A percentile compares a stretch with the other conserved stretches of the same genome.
Evolutionary conservation across 2,329 filamentous ascomycete genomes (phyloP).

Genomic region (Diaporthe ilicicola): DNA sequence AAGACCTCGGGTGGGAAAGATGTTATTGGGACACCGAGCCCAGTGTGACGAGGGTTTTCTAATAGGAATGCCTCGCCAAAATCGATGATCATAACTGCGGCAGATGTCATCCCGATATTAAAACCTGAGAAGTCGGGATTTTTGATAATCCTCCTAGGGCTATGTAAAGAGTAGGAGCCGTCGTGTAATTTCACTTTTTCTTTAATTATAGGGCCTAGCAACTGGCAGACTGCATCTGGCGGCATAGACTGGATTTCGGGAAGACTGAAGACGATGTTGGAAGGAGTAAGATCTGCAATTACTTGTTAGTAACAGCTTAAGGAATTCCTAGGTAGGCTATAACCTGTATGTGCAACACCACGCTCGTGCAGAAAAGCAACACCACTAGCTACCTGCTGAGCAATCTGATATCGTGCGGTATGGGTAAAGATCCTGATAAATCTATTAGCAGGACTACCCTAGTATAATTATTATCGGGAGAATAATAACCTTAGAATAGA

Average conservation of each 20-base stretch:
- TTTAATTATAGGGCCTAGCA: not conserved
- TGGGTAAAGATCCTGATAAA: not conserved
- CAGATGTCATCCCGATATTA: not conserved
- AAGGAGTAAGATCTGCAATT: not conserved
- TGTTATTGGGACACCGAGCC: constrained; percentile 15
- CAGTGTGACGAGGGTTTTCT: not conserved
- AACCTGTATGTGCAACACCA: constrained; percentile 13
- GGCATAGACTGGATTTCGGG: constrained; percentile 1
- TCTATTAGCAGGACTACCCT: not conserved
- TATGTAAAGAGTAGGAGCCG: not conserved
- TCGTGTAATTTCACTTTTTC: constrained; percentile 16
- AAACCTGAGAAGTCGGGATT: constrained; percentile 16
- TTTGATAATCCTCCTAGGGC: constrained; percentile 6
- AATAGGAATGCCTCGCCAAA: constrained; percentile 13
- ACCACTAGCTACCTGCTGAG: not conserved
- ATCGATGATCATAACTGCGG: constrained; percentile 21
- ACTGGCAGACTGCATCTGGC: not conserved
- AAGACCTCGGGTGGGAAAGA: constrained; percentile 21
- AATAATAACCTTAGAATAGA: not conserved
- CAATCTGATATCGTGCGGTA: not conserved
- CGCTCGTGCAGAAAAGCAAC: constrained; percentile 14
- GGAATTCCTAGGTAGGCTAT: not conserved
- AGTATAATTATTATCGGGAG: not conserved
- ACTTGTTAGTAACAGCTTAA: not conserved
- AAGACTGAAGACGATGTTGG: constrained; percentile 18